Evolutionary conservation across 2,329 filamentous ascomycete genomes (phyloP).

Genomic region (Geosmithia flava): DNA sequence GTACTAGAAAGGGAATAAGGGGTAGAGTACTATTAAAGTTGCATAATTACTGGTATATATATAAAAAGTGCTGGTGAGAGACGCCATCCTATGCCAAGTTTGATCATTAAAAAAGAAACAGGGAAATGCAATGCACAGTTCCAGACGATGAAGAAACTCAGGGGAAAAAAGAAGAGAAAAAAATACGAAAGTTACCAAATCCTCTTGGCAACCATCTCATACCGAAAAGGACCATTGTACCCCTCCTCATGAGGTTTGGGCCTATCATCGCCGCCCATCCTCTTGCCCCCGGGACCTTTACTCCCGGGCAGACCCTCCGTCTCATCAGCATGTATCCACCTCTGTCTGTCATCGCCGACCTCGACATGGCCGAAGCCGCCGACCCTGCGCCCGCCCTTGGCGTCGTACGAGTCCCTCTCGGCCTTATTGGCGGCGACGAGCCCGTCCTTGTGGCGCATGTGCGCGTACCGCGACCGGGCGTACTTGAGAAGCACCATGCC

Average conservation of each 20-base stretch:
- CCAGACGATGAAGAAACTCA: background rate
- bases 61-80: too few relatives aligned
- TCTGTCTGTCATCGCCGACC: slow-evolving; percentile 73
- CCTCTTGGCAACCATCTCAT: slow-evolving; percentile 92
- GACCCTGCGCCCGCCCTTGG: slow-evolving; percentile 60
- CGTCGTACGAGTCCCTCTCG: slow-evolving; percentile 46
- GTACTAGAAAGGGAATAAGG: too few relatives aligned
- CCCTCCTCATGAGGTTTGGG: slow-evolving; percentile 31
- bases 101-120: too few relatives aligned
- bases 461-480: slow-evolving; percentile 63
- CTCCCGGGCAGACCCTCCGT: slow-evolving; percentile 52
- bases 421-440: slow-evolving; percentile 29
- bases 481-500: slow-evolving; percentile 81
- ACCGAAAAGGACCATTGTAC: slow-evolving; percentile 61
- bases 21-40: too few relatives aligned
- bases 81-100: too few relatives aligned
- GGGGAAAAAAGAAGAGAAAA: background rate
- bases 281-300: slow-evolving; percentile 41
- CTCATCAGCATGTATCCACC: slow-evolving; percentile 82
- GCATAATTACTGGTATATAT: too few relatives aligned
- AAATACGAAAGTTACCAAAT: slow-evolving; percentile 59
- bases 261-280: slow-evolving; percentile 22
- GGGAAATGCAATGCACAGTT: too few relatives aligned
- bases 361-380: slow-evolving; percentile 81
- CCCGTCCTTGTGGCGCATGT: slow-evolving; percentile 63